Evolutionary conservation across 2,329 filamentous ascomycete genomes (phyloP), one percentile per base, ranked within the genome.

Genomic region (Pyrenophora teres): DNA sequence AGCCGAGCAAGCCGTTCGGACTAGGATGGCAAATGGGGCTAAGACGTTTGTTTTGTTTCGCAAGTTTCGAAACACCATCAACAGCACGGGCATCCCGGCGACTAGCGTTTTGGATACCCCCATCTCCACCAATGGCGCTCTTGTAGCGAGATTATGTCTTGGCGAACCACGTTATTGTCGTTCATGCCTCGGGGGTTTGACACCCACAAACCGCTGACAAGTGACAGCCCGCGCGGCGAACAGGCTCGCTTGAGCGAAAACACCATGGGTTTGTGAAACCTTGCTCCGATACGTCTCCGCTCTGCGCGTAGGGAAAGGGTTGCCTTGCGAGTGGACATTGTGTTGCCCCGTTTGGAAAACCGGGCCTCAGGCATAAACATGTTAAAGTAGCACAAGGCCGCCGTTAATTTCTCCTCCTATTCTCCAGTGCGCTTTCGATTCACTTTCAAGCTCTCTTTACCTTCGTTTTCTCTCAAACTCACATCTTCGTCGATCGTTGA

Each of bases 21-120:
- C 18, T 33, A 54, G 40, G 46, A 25, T 25, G 23, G 8, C 23
- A 38, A 25, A 18, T n/a, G 18, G 25, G 18, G 15, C 27, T 42
- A 40, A 12, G 40, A 19, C 39, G 19, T 48, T 25, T 25, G 23
- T 25, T 25, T 25, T 25, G 23, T 25, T 7, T 9, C 23, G 23
- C 23, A 25, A 25, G 53, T 61, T 59, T 61, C 56, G 53, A 59
- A 59, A 57, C 58, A 35, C 13, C 44, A 54, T 53, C 46, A 46
- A 52, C 21, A 32, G 23, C 45, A 48, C 40, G 40, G 41, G 35
- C 47, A 27, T 13, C 31, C 46, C 53, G 56, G 56, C 40, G 43
- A 21, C 56, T 55, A 57, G 40, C 37, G 51, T 57, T 62, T 49
- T 49, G 48, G 46, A 50, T n/a, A 4, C 2, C 2, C 2, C 2